Percentiles rank a stretch among this genome's conserved stretches.
phyloP scores from a whole-genome alignment of 345 rosid species.

The Laguncularia racemosa region DNA sequence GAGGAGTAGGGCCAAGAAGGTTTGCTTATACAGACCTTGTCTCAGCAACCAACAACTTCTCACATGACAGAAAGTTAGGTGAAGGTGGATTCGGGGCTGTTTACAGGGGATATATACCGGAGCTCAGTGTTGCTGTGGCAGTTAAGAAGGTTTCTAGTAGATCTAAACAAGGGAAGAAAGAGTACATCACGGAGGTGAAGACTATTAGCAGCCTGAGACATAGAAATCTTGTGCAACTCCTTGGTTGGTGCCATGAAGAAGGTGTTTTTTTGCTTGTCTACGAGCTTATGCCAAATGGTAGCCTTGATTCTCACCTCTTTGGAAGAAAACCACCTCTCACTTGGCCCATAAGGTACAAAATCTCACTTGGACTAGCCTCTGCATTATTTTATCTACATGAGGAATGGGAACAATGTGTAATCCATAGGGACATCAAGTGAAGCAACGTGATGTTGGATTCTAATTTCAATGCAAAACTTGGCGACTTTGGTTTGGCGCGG shows the following conservation, averaged over 20 bases:
- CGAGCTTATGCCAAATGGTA: conserved; percentile 64
- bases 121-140: conserved; percentile 22
- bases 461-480: conserved; percentile 47
- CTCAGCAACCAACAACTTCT: conserved; percentile 41
- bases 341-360: conserved; percentile 39
- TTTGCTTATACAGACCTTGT: conserved; percentile 37
- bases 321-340: conserved; percentile 22
- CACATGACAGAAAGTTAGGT: conserved; percentile 41
- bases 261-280: conserved; percentile 50
- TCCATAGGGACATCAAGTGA: conserved; percentile 55
- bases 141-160: conserved; percentile 42
- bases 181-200: conserved; percentile 46
- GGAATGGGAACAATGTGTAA: conserved; percentile 58
- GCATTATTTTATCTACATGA: conserved; percentile 52
- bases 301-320: conserved; percentile 50
- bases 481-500: conserved; percentile 59
- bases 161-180: conserved; percentile 40
- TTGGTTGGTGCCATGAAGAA: conserved; percentile 64
- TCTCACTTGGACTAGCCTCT: conserved; percentile 41
- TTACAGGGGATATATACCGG: conserved; percentile 34
- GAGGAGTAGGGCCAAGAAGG: conserved; percentile 48
- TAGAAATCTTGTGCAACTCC: conserved; percentile 48
- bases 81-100: conserved; percentile 59
- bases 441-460: conserved; percentile 61
- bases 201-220: conserved; percentile 45